phyloP scores from a whole-genome alignment of 106 monocot species.

The Iris macrosiphon region DNA sequence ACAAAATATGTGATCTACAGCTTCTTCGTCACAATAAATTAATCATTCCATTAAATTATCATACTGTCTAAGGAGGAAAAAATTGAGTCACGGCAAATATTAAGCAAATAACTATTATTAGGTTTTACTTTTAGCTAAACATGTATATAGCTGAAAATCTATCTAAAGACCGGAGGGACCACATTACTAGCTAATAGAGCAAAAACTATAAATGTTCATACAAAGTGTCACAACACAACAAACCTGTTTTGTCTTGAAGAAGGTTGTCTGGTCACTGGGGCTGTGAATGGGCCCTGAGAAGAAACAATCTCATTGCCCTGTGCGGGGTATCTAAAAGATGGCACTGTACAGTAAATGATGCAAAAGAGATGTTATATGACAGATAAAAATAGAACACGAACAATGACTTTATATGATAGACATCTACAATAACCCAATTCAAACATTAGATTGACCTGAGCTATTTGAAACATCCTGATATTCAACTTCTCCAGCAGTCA shows the following conservation, averaged over 20 bases:
- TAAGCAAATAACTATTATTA: too few relatives aligned
- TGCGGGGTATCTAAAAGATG: constrained; percentile 13
- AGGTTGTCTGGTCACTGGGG: constrained; percentile 19
- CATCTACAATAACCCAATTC: constrained; percentile 15
- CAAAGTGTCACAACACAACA: constrained; percentile 4
- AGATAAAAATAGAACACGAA: not conserved
- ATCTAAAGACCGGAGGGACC: too few relatives aligned
- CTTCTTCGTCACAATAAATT: too few relatives aligned
- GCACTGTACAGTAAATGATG: constrained; percentile 4
- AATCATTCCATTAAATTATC: too few relatives aligned
- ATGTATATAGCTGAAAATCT: too few relatives aligned
- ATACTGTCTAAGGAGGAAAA: not conserved
- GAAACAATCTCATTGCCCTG: constrained; percentile 34
- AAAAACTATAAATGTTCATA: not conserved
- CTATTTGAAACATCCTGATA: constrained; percentile 29
- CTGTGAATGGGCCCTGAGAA: constrained; percentile 37
- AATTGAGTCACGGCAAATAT: not conserved
- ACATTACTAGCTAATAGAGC: not conserved
- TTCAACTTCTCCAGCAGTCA: constrained; percentile 39
- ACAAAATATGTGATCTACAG: too few relatives aligned
- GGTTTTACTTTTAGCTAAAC: too few relatives aligned
- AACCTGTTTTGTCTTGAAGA: constrained; percentile 47
- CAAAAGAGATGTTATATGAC: not conserved
- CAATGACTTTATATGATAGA: not conserved
- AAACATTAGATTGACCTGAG: constrained; percentile 11